Conservation (phyloP, 805 yeast genomes). For the Saccharomycopsis oosterbeekiorum region DNA sequence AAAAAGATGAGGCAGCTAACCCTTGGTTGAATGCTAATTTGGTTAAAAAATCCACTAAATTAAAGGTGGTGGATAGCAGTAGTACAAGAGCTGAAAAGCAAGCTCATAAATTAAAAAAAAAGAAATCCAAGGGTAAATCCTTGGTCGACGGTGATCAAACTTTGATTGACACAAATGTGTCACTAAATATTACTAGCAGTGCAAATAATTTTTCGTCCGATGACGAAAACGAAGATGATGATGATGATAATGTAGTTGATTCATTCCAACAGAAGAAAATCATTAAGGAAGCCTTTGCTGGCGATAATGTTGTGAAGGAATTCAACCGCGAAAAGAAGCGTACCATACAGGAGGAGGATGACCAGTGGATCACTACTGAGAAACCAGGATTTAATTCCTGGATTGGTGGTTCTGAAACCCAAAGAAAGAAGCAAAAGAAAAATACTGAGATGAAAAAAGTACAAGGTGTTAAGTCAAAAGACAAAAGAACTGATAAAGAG, state of each 20-base stretch:
- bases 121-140: conserved; percentile 19
- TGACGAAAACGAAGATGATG: conserved; percentile 37
- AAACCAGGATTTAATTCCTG: conserved; percentile 98
- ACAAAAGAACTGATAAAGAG: conserved; percentile 69
- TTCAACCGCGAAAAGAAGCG: conserved; percentile 69
- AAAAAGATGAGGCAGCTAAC: conserved; percentile 27
- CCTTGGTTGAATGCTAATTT: conserved; percentile 40
- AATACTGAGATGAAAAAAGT: conserved; percentile 60
- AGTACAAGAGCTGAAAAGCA: conserved; percentile 42
- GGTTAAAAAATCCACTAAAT: conserved; percentile 33
- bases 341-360: conserved; percentile 68
- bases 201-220: conserved; percentile 24
- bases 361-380: conserved; percentile 74
- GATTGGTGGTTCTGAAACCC: conserved; percentile 60
- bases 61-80: conserved; percentile 38
- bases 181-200: conserved; percentile 5
- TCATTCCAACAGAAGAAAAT: conserved; percentile 74
- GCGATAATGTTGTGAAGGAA: conserved; percentile 80
- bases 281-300: conserved; percentile 90
- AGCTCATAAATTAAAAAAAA: conserved; percentile 34
- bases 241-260: conserved; percentile 32
- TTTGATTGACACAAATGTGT: conserved; percentile 24
- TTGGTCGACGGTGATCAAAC: conserved; percentile 10
- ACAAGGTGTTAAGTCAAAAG: conserved; percentile 63
- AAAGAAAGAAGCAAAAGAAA: conserved; percentile 31